Evolutionary conservation across 148 eudicot genomes (phyloP).

Genomic region (Vaccinium corymbosum): DNA sequence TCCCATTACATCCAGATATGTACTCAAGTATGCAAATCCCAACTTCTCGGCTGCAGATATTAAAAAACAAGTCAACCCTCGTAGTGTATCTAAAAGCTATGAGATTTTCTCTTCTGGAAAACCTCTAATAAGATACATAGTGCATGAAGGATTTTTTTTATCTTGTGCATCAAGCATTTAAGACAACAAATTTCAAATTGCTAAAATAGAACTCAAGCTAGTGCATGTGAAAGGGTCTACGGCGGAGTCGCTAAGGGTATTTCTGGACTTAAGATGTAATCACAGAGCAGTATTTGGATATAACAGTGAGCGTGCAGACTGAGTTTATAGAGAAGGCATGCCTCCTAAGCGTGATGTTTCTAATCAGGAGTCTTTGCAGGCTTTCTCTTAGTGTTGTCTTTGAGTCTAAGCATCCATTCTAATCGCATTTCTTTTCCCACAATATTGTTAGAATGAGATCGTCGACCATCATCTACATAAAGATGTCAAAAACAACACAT

Average conservation of each 20-base stretch:
- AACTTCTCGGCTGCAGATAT: conserved; percentile 15
- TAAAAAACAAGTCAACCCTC: not conserved
- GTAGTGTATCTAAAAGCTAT: no score
- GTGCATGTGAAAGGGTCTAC: no score
- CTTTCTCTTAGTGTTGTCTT: conserved; percentile 33
- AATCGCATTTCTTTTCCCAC: conserved; percentile 78
- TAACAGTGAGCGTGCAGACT: not conserved
- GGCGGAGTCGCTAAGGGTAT: not conserved
- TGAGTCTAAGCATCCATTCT: conserved; percentile 87
- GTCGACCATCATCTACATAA: conserved; percentile 30
- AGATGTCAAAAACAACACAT: not conserved
- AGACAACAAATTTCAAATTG: no score
- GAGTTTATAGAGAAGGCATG: conserved; percentile 18
- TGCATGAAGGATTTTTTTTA: no score
- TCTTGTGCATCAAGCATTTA: no score
- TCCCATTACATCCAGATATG: conserved; percentile 38
- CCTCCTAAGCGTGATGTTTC: conserved; percentile 61
- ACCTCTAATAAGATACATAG: no score
- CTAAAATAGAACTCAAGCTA: no score
- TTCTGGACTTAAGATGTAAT: not conserved
- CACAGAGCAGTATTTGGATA: not conserved
- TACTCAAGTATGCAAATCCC: conserved; percentile 34
- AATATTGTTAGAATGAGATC: conserved; percentile 31
- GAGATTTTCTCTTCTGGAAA: no score
- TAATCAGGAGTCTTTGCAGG: conserved; percentile 24